These are phyloP conservation scores for Fusarium hainanense DNA, from an alignment of 2,329 filamentous ascomycete species.

Conservation along the genomic window DNA sequence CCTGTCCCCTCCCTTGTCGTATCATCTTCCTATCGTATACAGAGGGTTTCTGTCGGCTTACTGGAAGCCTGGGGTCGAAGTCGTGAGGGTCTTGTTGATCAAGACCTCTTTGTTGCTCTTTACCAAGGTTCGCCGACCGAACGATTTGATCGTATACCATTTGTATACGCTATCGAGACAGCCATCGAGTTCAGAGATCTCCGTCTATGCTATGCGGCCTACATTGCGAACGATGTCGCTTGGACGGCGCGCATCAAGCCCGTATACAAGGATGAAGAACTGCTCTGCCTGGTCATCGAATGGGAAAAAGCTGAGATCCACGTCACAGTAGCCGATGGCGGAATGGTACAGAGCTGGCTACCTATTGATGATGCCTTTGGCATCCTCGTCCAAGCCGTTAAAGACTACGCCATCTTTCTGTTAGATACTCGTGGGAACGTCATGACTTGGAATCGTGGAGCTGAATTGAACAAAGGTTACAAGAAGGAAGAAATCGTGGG, in stretches of 20 bases:
- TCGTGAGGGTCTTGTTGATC: background rate
- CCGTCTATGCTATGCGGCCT: background rate
- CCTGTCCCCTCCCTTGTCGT: constrained; percentile 12
- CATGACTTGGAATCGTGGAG: constrained; percentile 11
- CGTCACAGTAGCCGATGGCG: background rate
- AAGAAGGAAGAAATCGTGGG: constrained; percentile 13
- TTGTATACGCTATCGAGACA: background rate
- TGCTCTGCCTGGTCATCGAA: background rate
- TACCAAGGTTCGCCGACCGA: background rate
- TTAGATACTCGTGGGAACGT: constrained; percentile 4
- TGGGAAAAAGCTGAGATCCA: background rate
- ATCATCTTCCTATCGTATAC: background rate
- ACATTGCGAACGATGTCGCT: background rate
- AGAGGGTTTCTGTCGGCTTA: background rate
- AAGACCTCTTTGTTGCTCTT: constrained; percentile 11
- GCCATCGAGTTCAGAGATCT: background rate
- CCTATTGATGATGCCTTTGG: constrained; percentile 9
- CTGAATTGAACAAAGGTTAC: constrained; percentile 6
- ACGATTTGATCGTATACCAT: constrained; percentile 9
- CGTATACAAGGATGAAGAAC: background rate
- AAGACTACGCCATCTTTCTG: constrained; percentile 14
- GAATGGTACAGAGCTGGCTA: constrained; percentile 1
- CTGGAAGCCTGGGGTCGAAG: background rate
- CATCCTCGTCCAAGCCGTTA: constrained; percentile 8
- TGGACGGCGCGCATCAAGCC: constrained; percentile 12